Base-by-base conservation (phyloP, 768 basidiomycete genomes). In the Sporobolomyces phaffii region DNA sequence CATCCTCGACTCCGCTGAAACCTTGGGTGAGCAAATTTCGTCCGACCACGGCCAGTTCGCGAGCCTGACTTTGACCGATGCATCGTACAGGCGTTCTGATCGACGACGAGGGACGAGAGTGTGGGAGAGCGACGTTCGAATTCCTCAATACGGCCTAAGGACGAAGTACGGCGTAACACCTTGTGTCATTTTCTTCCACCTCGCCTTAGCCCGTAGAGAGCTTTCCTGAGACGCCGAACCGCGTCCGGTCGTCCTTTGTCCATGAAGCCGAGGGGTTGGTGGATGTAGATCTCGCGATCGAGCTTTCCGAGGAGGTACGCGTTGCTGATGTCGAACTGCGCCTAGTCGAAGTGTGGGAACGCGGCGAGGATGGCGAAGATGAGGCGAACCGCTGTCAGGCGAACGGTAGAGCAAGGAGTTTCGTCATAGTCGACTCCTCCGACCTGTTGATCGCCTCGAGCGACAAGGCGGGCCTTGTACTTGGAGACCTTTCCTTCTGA, bases 151-250 rank as follows among this genome's bases (percentile, higher is more conserved):
- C n/a, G n/a, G n/a, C n/a, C n/a, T n/a, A n/a, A n/a, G n/a, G n/a
- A n/a, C n/a, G n/a, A n/a, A n/a, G n/a, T n/a, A n/a, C n/a, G n/a
- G n/a, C 79, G 61, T 49, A 80, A 57, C 0, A 73, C 77, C 36
- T 77, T 68, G 47, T 80, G 73, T 81, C 81, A 82, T 48, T 69
- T 62, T 5, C 77, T 72, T 3, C 77, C 77, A 15, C 78, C 76
- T 62, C 81, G 81, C 66, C 80, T 79, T 11, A 83, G 77, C 13
- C 82, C 79, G 73, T 83, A 82, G 38, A 82, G 66, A 4, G 76
- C 72, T 68, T 81, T 80, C 1, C 18, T 22, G 28, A 80, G 73
- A 18, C 45, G 57, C 3, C 34, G 47, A 5, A 60, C 47, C 6
- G 24, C n/a, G 20, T 60, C 48, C 1, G 29, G 49, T 17, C 40